These are phyloP conservation scores for Ustilaginoidea virens DNA, from an alignment of 2,329 filamentous ascomycete species.

Conservation along the genomic window DNA sequence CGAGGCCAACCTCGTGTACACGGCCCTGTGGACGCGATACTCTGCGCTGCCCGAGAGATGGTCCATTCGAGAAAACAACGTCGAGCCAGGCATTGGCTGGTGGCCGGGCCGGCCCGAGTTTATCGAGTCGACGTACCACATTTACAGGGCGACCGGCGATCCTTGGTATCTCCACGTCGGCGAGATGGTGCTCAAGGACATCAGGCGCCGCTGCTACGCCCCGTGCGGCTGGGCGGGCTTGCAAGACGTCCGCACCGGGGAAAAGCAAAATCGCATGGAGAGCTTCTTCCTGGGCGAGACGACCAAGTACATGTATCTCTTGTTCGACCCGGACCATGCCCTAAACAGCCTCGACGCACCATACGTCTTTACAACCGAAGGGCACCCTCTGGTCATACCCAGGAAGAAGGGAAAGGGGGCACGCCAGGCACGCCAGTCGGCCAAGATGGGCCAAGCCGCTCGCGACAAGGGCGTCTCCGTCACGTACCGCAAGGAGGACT, in stretches of 20 bases:
- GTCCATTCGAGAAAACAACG: conserved; percentile 69
- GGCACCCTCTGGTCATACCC: conserved; percentile 85
- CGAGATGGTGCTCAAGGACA: conserved; percentile 86
- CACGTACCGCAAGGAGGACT: conserved; percentile 27
- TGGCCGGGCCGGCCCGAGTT: conserved; percentile 95
- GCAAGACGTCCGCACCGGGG: conserved; percentile 65
- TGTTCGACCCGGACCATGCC: conserved; percentile 76
- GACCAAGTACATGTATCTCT: conserved; percentile 83
- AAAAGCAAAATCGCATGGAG: conserved; percentile 91
- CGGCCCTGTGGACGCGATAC: conserved; percentile 88
- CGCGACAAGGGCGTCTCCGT: conserved; percentile 8
- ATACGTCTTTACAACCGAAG: conserved; percentile 91
- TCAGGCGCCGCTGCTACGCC: conserved; percentile 77
- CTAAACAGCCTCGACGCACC: conserved; percentile 75
- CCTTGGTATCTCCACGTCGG: conserved; percentile 94
- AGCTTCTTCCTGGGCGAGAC: conserved; percentile 98
- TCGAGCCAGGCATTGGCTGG: conserved; percentile 81
- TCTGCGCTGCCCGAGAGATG: conserved; percentile 88
- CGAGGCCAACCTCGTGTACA: conserved; percentile 77
- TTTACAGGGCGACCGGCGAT: conserved; percentile 87
- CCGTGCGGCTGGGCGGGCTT: conserved; percentile 88
- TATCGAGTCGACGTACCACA: conserved; percentile 88
- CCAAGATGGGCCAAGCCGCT: too few species aligned
- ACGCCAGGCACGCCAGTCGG: conserved; percentile 4
- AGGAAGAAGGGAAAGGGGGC: too few species aligned